These are phyloP conservation scores for Berberis vulgaris DNA, from an alignment of 164 flowering plant species.

Conservation along the genomic window DNA sequence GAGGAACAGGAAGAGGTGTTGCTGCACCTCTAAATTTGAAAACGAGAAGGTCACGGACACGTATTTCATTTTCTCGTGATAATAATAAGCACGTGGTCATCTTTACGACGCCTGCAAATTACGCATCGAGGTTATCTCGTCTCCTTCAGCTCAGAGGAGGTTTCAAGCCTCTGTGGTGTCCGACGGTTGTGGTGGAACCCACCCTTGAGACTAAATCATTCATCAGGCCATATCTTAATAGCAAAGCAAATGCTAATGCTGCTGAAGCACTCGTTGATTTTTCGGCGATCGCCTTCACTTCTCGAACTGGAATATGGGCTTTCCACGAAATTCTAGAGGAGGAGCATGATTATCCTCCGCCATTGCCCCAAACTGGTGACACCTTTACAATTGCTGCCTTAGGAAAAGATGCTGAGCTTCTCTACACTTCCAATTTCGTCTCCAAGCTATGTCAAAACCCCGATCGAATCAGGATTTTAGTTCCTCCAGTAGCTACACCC, in stretches of 20 bases:
- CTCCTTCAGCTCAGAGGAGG: neutral
- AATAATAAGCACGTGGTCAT: too few species aligned
- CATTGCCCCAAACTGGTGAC: conserved; percentile 28
- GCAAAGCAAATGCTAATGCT: too few species aligned
- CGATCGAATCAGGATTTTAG: conserved; percentile 26
- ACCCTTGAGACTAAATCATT: neutral
- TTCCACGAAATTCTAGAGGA: conserved; percentile 21
- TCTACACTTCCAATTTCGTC: conserved; percentile 22
- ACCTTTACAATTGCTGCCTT: conserved; percentile 45
- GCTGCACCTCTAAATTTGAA: too few species aligned
- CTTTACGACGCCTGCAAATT: neutral
- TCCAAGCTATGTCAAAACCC: conserved; percentile 25
- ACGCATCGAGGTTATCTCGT: neutral
- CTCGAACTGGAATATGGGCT: conserved; percentile 53
- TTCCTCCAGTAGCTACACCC: conserved; percentile 53
- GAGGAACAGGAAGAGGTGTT: too few species aligned
- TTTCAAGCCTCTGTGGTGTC: neutral
- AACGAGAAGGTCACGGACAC: too few species aligned
- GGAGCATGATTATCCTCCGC: conserved; percentile 10
- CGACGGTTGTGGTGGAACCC: neutral
- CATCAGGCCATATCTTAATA: neutral
- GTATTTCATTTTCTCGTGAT: too few species aligned
- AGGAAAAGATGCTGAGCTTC: conserved; percentile 55
- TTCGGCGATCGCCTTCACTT: conserved; percentile 73
- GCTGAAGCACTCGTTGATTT: conserved; percentile 7